phyloP scores from a whole-genome alignment of 371 early-diverging fungal genomes.

The Apophysomyces elegans region DNA sequence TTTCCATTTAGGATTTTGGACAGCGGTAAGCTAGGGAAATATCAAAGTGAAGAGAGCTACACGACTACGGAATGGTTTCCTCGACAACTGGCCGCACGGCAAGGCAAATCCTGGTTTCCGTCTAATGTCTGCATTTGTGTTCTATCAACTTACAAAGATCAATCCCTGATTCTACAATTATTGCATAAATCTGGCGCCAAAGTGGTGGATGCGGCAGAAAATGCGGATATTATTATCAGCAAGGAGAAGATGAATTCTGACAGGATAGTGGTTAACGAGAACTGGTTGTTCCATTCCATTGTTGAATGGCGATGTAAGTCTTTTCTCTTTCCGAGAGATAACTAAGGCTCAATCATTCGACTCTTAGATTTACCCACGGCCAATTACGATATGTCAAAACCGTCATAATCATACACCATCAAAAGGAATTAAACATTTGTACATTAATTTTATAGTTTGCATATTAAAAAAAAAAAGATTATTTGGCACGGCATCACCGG shows the following conservation, averaged over 20 bases:
- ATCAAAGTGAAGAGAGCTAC: slow-evolving; percentile 14
- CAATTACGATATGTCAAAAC: background rate
- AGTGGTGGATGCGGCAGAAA: slow-evolving; percentile 1
- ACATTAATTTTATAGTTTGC: background rate
- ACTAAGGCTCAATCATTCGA: background rate
- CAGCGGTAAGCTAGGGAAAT: slow-evolving; percentile 14
- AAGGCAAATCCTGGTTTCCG: slow-evolving; percentile 13
- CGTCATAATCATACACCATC: background rate
- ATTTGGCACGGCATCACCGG: background rate
- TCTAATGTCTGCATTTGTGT: slow-evolving; percentile 20
- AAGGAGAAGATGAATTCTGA: slow-evolving; percentile 9
- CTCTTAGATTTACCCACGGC: slow-evolving; percentile 7
- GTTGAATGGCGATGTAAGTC: slow-evolving; percentile 26
- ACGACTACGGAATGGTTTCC: slow-evolving; percentile 16
- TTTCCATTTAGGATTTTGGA: slow-evolving; percentile 15
- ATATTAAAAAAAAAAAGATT: background rate
- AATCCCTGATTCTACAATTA: slow-evolving; percentile 7
- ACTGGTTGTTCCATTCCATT: slow-evolving; percentile 22
- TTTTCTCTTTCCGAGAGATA: background rate
- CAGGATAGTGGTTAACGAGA: slow-evolving; percentile 15
- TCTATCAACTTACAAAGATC: slow-evolving; percentile 1
- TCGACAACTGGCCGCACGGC: slow-evolving; percentile 10
- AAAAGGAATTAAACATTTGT: background rate
- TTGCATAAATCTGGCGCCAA: slow-evolving; percentile 16
- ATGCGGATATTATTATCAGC: slow-evolving; percentile 22